Base-by-base conservation (phyloP, 1,139 yeast species). In the Zygosaccharomyces sapae region DNA sequence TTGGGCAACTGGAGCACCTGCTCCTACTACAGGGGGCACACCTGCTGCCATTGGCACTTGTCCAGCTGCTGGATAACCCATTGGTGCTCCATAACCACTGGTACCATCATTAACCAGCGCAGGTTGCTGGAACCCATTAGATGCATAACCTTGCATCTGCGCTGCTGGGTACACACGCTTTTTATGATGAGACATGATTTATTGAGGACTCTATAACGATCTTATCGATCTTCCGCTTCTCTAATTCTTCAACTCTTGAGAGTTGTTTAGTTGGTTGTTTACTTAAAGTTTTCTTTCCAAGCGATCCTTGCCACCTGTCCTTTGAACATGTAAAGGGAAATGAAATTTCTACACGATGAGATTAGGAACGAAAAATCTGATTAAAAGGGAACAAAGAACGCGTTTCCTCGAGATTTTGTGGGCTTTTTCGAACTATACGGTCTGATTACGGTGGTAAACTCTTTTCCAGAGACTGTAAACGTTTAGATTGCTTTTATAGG, bases 121-220 rank as follows among this genome's bases (percentile, higher is more conserved):
- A 31, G 49, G 54, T 25, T 47, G 49, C 30, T 41, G 48, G 25
- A 30, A 47, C 19, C 48, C 51, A 27, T 44, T 52, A 47, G 54
- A 50, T 33, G 56, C 54, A 41, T 53, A 52, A 20, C 40, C 30
- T 37, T 64, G 68, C 50, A 59, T 63, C 53, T 67, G 71, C 13
- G 70, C 69, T 52, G 67, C 64, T 48, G 73, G 73, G 49, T 70
- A 70, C 16, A 68, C 72, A 53, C 73, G 70, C 57, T 67, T 69
- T 57, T 58, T 69, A 47, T 54, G 58, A 43, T 62, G 67, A 36
- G 72, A 69, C 73, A 69, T 68, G 22, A 30, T 44, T 33, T 38
- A 27, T 27, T 10, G 31, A 27, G 9, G 12, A 12, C 12, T 27
- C 12, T 27, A 10, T 9, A 10, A 27, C 10, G 5, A 8, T 5